These are phyloP conservation scores for Candida sojae DNA, from an alignment of 1,139 yeast genomes.

Conservation along the genomic window DNA sequence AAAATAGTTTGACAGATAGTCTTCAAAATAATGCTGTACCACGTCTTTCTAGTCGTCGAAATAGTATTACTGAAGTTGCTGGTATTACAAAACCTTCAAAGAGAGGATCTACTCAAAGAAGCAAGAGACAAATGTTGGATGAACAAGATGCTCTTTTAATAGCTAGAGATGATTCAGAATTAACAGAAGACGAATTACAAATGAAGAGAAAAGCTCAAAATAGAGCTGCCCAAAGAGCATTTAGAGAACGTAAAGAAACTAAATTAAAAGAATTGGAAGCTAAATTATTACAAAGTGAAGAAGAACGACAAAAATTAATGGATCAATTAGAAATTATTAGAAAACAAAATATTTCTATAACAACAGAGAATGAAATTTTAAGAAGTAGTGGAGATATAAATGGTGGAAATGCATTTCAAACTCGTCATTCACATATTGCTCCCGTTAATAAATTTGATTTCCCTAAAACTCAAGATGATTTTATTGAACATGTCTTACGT, in stretches of 20 bases:
- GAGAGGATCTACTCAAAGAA: constrained; percentile 4
- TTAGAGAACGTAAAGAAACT: constrained; percentile 81
- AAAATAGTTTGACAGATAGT: neutral
- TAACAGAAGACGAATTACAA: constrained; percentile 51
- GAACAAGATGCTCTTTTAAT: constrained; percentile 42
- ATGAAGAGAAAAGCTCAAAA: constrained; percentile 76
- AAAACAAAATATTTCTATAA: constrained; percentile 54
- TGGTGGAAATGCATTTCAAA: neutral
- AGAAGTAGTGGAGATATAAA: constrained; percentile 12
- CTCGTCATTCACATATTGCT: neutral
- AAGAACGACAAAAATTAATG: constrained; percentile 52
- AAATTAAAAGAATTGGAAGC: constrained; percentile 67
- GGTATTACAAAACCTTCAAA: constrained; percentile 2
- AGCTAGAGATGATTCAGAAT: constrained; percentile 41
- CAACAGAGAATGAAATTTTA: constrained; percentile 59
- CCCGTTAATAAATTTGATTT: constrained; percentile 28
- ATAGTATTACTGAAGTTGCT: neutral
- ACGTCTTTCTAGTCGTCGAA: neutral
- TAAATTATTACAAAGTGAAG: constrained; percentile 61
- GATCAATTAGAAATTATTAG: constrained; percentile 56
- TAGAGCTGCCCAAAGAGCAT: constrained; percentile 88
- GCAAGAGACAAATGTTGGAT: constrained; percentile 31
- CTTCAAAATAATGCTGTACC: neutral
- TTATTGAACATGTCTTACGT: constrained; percentile 29
- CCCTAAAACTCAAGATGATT: constrained; percentile 38